Percentiles rank a stretch among this genome's conserved stretches.
Evolutionary conservation across 345 rosid species (phyloP).

Genomic region (Acer campestre): DNA sequence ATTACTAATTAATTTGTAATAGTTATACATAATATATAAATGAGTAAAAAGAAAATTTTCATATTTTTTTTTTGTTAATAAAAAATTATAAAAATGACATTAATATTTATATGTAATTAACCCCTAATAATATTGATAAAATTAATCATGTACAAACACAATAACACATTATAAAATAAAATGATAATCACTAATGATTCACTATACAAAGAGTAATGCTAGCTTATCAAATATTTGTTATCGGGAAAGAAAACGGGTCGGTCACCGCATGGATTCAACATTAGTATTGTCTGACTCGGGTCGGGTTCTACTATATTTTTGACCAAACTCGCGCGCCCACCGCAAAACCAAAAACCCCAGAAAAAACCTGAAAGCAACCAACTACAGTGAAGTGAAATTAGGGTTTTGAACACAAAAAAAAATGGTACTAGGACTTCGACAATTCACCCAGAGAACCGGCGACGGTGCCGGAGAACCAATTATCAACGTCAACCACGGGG

Average conservation of each 20-base stretch:
- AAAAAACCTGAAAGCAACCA: conserved; percentile 19
- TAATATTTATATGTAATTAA: neutral
- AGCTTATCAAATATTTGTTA: too few species aligned
- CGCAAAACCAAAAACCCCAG: neutral
- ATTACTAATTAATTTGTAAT: too few species aligned
- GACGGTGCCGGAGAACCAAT: conserved; percentile 67
- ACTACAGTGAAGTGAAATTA: neutral
- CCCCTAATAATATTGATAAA: too few species aligned
- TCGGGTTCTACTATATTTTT: neutral
- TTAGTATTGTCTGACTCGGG: neutral
- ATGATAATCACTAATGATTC: too few species aligned
- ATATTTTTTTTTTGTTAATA: too few species aligned
- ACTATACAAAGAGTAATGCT: too few species aligned
- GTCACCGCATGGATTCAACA: neutral
- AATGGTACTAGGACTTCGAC: conserved; percentile 74
- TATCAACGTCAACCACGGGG: conserved; percentile 63
- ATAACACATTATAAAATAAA: too few species aligned
- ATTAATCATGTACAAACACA: too few species aligned
- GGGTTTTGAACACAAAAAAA: conserved; percentile 5
- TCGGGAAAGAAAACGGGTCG: neutral
- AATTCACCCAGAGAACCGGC: conserved; percentile 54
- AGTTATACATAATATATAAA: too few species aligned
- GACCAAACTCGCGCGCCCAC: too few species aligned
- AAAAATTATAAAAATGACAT: too few species aligned
- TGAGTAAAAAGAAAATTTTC: too few species aligned